These are phyloP conservation scores for Symbiodinium natans DNA, from an alignment of 73 alveolate genomes.

Conservation along the genomic window DNA sequence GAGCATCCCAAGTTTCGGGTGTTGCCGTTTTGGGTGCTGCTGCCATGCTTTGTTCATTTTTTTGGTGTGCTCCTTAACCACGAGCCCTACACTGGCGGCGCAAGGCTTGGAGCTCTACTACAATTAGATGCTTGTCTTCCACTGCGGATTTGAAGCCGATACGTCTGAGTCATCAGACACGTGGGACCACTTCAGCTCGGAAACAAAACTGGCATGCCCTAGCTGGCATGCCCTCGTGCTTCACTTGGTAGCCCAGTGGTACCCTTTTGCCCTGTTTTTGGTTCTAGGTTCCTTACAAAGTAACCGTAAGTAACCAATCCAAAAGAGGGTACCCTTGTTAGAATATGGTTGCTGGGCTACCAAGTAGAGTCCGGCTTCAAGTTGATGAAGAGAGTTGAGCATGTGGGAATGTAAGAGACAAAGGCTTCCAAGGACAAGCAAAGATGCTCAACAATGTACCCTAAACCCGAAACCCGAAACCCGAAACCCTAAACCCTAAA, in stretches of 20 bases:
- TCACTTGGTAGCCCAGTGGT: neutral
- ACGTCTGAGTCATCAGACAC: neutral
- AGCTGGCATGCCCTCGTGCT: neutral
- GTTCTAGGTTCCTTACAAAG: neutral
- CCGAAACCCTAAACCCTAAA: no score
- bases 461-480: no score
- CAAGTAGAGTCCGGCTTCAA: neutral
- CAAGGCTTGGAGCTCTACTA: slow-evolving; percentile 73
- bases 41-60: no score
- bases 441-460: no score
- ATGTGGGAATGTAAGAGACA: neutral
- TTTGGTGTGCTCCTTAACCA: no score
- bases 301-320: neutral
- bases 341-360: neutral
- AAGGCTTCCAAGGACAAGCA: neutral
- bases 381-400: neutral
- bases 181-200: neutral
- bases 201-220: neutral
- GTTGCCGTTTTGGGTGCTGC: neutral
- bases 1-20: neutral
- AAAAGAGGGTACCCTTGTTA: neutral
- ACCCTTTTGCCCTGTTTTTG: no score
- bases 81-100: neutral
- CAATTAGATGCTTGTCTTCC: neutral
- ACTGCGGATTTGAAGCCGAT: neutral